Conservation (phyloP, 2,329 filamentous ascomycete genomes). For the Pyrenophora teres region DNA sequence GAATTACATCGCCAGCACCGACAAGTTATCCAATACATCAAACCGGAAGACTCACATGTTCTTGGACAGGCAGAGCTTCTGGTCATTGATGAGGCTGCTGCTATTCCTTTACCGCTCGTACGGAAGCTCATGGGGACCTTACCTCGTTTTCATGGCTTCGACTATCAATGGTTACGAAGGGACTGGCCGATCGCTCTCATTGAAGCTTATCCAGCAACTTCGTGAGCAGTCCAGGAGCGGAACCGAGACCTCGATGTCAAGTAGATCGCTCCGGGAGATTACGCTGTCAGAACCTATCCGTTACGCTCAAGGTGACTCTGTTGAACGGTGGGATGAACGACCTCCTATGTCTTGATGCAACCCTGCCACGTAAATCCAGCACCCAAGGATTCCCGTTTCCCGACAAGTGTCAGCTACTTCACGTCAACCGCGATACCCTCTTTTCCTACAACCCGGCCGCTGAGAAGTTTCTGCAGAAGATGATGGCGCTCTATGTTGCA, state of each 20-base stretch:
- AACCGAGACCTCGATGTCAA: conserved; percentile 51
- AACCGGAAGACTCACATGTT: conserved; percentile 93
- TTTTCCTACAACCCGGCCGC: conserved; percentile 98
- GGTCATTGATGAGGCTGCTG: conserved; percentile 96
- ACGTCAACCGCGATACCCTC: conserved; percentile 94
- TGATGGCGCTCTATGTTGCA: conserved; percentile 96
- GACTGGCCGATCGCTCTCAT: conserved; percentile 88
- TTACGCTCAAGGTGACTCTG: conserved; percentile 86
- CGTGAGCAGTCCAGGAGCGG: conserved; percentile 70
- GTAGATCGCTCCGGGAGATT: conserved; percentile 85
- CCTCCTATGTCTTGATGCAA: conserved; percentile 90
- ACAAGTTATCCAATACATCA: conserved; percentile 98
- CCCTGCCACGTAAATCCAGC: conserved; percentile 75
- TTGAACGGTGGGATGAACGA: conserved; percentile 98
- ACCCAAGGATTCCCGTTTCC: conserved; percentile 86
- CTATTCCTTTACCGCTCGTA: conserved; percentile 90
- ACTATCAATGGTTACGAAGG: conserved; percentile 99
- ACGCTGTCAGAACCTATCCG: conserved; percentile 92
- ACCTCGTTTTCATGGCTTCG: conserved; percentile 98
- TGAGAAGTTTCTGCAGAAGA: conserved; percentile 95
- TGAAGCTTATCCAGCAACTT: conserved; percentile 96
- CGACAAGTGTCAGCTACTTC: conserved; percentile 85
- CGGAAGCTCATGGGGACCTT: conserved; percentile 95
- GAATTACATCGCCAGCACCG: conserved; percentile 94
- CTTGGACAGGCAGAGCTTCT: conserved; percentile 92